These are phyloP conservation scores for Neurospora sublineolata DNA, from an alignment of 495 filamentous ascomycete genomes.

Conservation along the genomic window DNA sequence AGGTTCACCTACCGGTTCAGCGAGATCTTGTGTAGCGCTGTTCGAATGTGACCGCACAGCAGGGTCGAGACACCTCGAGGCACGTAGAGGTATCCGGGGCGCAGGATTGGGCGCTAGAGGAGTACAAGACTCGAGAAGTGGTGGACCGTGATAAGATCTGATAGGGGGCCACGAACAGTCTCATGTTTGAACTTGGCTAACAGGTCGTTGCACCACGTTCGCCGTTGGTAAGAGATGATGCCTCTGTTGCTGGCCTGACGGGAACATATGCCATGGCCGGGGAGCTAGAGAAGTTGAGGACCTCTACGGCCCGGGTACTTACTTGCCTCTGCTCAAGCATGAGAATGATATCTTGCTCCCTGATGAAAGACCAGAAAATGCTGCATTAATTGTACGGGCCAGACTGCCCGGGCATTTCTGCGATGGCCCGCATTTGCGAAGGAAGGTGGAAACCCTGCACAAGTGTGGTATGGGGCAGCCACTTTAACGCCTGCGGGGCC, in stretches of 20 bases:
- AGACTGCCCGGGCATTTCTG: not conserved
- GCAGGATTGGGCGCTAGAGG: not conserved
- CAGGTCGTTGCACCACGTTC: not conserved
- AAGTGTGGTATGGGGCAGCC: not conserved
- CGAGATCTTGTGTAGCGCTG: not conserved
- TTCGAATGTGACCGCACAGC: not conserved
- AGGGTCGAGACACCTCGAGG: not conserved
- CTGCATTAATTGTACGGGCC: not conserved
- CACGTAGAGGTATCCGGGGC: not conserved
- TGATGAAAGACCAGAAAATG: not conserved
- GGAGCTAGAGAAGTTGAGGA: not conserved
- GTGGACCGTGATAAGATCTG: not conserved
- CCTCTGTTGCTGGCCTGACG: not conserved
- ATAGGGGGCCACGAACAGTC: not conserved
- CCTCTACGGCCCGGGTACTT: not conserved
- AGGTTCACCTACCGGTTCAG: not conserved
- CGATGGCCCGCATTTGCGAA: not conserved
- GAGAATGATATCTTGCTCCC: not conserved
- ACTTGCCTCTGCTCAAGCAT: not conserved
- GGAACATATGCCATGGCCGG: not conserved
- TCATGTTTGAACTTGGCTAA: not conserved
- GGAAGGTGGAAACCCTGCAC: not conserved
- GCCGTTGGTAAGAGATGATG: not conserved
- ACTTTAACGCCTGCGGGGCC: not conserved
- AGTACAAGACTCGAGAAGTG: not conserved